These are phyloP conservation scores for Ophiostoma sp. DNA, from an alignment of 2,329 filamentous ascomycete genomes.

Conservation along the genomic window DNA sequence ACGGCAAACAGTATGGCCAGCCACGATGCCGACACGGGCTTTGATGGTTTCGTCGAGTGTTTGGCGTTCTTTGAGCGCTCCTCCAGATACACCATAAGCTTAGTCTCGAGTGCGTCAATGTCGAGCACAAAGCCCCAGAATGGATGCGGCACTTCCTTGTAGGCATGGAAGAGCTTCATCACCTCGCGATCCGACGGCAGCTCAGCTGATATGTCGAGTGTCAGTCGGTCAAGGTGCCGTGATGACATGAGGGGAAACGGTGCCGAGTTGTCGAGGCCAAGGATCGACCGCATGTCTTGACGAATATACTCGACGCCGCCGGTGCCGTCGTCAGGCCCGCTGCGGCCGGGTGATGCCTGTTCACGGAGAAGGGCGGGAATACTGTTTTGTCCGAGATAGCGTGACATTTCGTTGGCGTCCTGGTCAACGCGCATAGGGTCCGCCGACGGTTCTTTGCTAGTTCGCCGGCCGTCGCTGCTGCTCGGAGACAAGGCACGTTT, in stretches of 20 bases:
- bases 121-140: slow-evolving; percentile 65
- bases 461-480: slow-evolving; percentile 34
- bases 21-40: slow-evolving; percentile 58
- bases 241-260: slow-evolving; percentile 64
- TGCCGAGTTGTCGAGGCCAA: slow-evolving; percentile 60
- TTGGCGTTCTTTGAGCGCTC: slow-evolving; percentile 55
- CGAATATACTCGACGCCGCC: slow-evolving; percentile 50
- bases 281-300: slow-evolving; percentile 60
- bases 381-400: slow-evolving; percentile 63
- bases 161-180: slow-evolving; percentile 62
- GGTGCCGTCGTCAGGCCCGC: neutral
- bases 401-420: slow-evolving; percentile 50
- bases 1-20: slow-evolving; percentile 61
- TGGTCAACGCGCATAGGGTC: slow-evolving; percentile 41
- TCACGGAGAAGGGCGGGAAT: slow-evolving; percentile 61
- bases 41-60: slow-evolving; percentile 27
- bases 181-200: slow-evolving; percentile 61
- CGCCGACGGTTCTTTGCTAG: slow-evolving; percentile 19
- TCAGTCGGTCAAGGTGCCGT: slow-evolving; percentile 55
- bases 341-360: slow-evolving; percentile 42
- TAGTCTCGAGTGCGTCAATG: slow-evolving; percentile 60
- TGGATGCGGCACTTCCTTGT: slow-evolving; percentile 62
- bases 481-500: slow-evolving; percentile 45
- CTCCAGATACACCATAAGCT: slow-evolving; percentile 60
- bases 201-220: slow-evolving; percentile 56